Evolutionary conservation across 805 yeast species (phyloP).

Genomic region (Barnettozyma populi): DNA sequence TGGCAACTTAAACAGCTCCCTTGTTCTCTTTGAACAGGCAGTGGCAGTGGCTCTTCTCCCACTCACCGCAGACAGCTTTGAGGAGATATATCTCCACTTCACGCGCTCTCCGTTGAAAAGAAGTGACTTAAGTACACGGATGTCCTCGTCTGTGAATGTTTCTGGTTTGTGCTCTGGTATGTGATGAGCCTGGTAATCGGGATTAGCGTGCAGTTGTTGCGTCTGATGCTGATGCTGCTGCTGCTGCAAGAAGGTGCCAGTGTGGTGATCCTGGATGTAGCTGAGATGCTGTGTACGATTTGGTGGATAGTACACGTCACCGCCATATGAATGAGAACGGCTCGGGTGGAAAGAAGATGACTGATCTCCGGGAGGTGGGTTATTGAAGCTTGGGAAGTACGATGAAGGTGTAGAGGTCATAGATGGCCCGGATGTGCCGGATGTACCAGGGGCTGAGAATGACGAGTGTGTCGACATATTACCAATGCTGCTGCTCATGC

Average conservation of each 20-base stretch:
- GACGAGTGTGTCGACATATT: slow-evolving; percentile 1
- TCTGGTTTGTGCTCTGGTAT: slow-evolving; percentile 9
- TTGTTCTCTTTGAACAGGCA: slow-evolving; percentile 51
- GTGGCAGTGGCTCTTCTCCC: slow-evolving; percentile 37
- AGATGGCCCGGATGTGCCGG: neutral
- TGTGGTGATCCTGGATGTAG: neutral
- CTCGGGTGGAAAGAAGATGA: neutral
- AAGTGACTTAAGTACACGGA: slow-evolving; percentile 40
- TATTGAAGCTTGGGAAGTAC: neutral
- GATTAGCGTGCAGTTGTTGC: neutral
- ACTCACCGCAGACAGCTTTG: slow-evolving; percentile 32
- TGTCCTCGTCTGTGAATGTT: slow-evolving; percentile 34
- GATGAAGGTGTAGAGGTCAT: neutral
- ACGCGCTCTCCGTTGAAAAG: slow-evolving; percentile 48
- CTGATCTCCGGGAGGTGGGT: neutral
- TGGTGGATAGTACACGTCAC: slow-evolving; percentile 6
- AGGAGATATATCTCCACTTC: slow-evolving; percentile 55
- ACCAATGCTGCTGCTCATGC: neutral
- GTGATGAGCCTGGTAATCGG: neutral
- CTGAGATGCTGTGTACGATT: neutral
- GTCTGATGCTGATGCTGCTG: neutral
- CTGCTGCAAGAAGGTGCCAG: neutral
- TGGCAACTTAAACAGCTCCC: slow-evolving; percentile 49
- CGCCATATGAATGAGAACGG: slow-evolving; percentile 9
- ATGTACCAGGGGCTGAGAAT: neutral